Evolutionary conservation across 345 rosid species (phyloP).

Genomic region (Salix brachista): DNA sequence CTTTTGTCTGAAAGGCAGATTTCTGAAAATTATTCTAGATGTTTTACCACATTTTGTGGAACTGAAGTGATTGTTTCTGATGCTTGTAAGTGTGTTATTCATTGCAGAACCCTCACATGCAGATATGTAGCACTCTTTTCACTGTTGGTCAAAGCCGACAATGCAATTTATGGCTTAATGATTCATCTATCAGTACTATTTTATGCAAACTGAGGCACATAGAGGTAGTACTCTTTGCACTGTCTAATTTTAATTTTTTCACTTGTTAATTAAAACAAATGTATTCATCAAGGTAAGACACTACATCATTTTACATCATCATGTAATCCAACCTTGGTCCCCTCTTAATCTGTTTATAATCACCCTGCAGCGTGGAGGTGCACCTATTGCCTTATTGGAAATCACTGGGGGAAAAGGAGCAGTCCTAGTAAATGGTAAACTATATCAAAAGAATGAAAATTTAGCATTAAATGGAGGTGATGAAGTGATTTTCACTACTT

Average conservation of each 20-base stretch:
- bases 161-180: constrained; percentile 73
- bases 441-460: constrained; percentile 39
- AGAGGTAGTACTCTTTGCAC: constrained; percentile 46
- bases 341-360: not conserved
- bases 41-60: not conserved
- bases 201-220: constrained; percentile 76
- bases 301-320: not conserved
- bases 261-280: not conserved
- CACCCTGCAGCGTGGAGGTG: constrained; percentile 50
- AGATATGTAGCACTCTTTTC: constrained; percentile 53
- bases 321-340: too few relatives aligned
- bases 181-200: constrained; percentile 43
- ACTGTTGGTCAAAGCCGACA: constrained; percentile 72
- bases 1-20: not conserved
- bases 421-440: constrained; percentile 81
- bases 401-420: constrained; percentile 72
- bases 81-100: constrained; percentile 21
- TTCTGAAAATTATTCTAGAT: not conserved
- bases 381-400: constrained; percentile 62
- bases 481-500: constrained; percentile 67
- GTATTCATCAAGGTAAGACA: not conserved
- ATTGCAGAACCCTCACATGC: constrained; percentile 70
- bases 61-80: constrained; percentile 9
- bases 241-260: not conserved
- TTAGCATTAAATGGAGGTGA: constrained; percentile 78